Conservation (phyloP, 768 basidiomycete species). For the Pseudohyphozyma bogoriensis region DNA sequence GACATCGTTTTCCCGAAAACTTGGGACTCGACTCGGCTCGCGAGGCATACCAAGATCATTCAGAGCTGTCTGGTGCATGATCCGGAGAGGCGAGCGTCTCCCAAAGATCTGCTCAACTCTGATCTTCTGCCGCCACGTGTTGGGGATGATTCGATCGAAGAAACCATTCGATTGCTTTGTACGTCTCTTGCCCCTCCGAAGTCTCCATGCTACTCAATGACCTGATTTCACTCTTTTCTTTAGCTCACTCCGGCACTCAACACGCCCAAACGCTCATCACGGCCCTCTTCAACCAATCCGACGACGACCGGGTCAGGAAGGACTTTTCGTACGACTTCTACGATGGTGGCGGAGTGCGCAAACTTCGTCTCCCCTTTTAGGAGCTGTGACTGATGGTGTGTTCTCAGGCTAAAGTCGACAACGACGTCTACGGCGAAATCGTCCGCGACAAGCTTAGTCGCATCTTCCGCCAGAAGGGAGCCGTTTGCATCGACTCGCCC, state of each 20-base stretch:
- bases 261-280: constrained; percentile 26
- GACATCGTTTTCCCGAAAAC: constrained; percentile 31
- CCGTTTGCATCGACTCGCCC: constrained; percentile 29
- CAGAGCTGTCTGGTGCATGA: constrained; percentile 32
- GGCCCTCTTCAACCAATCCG: constrained; percentile 26
- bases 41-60: constrained; percentile 33
- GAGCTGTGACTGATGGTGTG: background rate
- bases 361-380: background rate
- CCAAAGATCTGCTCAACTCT: constrained; percentile 29
- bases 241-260: constrained; percentile 26
- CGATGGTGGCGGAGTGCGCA: constrained; percentile 17
- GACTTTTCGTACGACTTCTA: constrained; percentile 29
- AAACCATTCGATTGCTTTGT: constrained; percentile 28
- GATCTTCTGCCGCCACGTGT: constrained; percentile 30
- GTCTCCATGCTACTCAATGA: background rate
- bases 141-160: constrained; percentile 32
- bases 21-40: constrained; percentile 27
- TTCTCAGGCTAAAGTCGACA: constrained; percentile 26
- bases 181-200: background rate
- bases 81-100: constrained; percentile 32
- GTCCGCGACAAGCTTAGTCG: constrained; percentile 30
- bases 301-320: constrained; percentile 25
- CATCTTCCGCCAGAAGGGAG: constrained; percentile 30
- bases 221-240: background rate
- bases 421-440: constrained; percentile 29